Evolutionary conservation across 129 eudicot genomes (phyloP).

Genomic region (Ambrosia trifida): DNA sequence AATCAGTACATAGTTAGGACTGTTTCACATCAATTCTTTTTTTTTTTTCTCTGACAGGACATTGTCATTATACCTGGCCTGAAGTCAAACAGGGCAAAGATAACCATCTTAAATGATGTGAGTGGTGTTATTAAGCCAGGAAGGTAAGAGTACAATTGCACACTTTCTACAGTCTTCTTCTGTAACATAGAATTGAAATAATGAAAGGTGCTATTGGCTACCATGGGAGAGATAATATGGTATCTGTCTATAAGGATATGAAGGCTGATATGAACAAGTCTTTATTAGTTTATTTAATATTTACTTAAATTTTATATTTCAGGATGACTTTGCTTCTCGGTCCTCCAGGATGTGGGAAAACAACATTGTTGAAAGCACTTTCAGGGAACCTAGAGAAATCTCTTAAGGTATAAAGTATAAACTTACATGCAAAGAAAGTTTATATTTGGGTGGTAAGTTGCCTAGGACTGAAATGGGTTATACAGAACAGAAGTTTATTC

Average conservation of each 20-base stretch:
- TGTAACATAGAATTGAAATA: neutral
- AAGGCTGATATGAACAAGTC: too few relatives aligned
- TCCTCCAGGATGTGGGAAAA: conserved; percentile 76
- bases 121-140: conserved; percentile 76
- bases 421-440: neutral
- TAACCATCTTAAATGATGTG: conserved; percentile 54
- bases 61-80: conserved; percentile 49
- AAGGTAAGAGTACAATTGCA: conserved; percentile 41
- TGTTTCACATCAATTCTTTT: neutral
- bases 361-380: conserved; percentile 48
- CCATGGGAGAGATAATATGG: too few relatives aligned
- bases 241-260: too few relatives aligned
- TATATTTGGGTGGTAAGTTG: too few relatives aligned
- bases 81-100: conserved; percentile 42
- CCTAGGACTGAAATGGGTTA: too few relatives aligned
- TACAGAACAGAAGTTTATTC: too few relatives aligned
- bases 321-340: conserved; percentile 77
- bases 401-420: conserved; percentile 47
- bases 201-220: too few relatives aligned
- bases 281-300: neutral
- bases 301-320: conserved; percentile 11
- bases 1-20: too few relatives aligned
- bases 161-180: neutral
- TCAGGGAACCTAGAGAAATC: conserved; percentile 49
- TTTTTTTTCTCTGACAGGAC: conserved; percentile 36